Base-by-base conservation (phyloP, 2,329 filamentous ascomycete genomes). In the Rachicladosporium sp. region DNA sequence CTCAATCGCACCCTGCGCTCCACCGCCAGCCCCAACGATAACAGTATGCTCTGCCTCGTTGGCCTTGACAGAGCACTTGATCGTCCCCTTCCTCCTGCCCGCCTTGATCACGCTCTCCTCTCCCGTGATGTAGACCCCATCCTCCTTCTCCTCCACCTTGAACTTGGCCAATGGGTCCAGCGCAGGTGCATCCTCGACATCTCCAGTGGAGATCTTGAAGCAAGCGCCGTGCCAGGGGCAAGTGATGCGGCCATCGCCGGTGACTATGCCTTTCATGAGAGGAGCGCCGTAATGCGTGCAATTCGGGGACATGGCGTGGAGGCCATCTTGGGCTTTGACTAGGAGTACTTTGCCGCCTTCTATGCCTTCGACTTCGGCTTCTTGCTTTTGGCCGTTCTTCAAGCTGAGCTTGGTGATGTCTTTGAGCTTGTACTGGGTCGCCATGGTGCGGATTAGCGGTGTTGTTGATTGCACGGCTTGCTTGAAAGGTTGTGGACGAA, bases 201-300 rank as follows among this genome's bases (percentile, higher is more conserved):
- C 91, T 38, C 91, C 91, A 4, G 82, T 93, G 41, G 74, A 73
- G 47, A 85, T 77, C 46, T 86, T 91, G 67, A 95, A 98, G 69
- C 91, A 98, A 42, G 91, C 91, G 67, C 89, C 89, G 59, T 96
- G 89, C 91, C 91, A 96, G 3, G 89, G 87, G 60, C 91, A 98
- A 5, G 85, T 94, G 46, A 98, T 63, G 37, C 86, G 74, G 4
- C 91, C 91, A 50, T 82, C 79, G 2, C 76, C 75, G 6, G 84
- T 84, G 46, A 98, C 64, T 6, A 96, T 79, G 39, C 91, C 91
- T 50, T 89, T 86, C 38, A 78, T 76, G 48, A 98, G 65, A 10
- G 91, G 91, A 31, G 89, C 91, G 29, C 91, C 89, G 58, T 93
- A 96, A 64, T 96, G 89, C 10, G 76, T 79, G 58, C 91, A 98